These are phyloP conservation scores for Nicotiana noctiflora DNA, from an alignment of 257 asterid species.

Conservation along the genomic window DNA sequence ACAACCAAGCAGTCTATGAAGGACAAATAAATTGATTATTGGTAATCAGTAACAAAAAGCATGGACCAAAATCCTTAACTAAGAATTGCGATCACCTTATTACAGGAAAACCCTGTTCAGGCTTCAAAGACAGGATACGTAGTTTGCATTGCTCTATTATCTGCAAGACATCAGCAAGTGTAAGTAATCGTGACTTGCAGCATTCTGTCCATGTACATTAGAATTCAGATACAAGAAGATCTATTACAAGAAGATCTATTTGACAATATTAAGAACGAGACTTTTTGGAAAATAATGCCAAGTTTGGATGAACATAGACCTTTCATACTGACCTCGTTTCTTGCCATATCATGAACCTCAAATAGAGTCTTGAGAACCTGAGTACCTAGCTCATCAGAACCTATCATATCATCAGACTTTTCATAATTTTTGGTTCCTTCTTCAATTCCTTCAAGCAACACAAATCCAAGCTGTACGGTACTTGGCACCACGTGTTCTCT, in stretches of 20 bases:
- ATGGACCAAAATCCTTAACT: constrained; percentile 7
- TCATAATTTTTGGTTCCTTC: constrained; percentile 40
- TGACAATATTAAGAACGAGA: not conserved
- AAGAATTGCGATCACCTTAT: constrained; percentile 36
- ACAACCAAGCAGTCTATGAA: constrained; percentile 55
- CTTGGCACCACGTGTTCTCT: constrained; percentile 81
- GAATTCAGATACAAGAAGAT: not conserved
- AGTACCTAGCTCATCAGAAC: constrained; percentile 54
- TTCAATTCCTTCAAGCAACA: constrained; percentile 70
- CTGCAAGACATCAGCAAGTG: constrained; percentile 30
- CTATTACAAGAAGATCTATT: not conserved
- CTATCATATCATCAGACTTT: constrained; percentile 58
- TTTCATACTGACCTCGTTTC: constrained; percentile 62
- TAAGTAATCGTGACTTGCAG: not conserved
- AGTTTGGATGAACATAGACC: not conserved
- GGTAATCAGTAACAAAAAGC: constrained; percentile 10
- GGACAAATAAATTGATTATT: constrained; percentile 11
- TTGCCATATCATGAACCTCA: constrained; percentile 80
- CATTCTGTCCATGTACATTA: not conserved
- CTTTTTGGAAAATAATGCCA: not conserved
- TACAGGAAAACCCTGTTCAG: constrained; percentile 54
- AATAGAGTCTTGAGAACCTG: constrained; percentile 75
- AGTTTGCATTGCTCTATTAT: constrained; percentile 81
- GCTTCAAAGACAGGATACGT: constrained; percentile 69
- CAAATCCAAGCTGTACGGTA: constrained; percentile 72